Percentiles rank a stretch among this genome's conserved stretches.
Conservation (phyloP, 2,329 filamentous ascomycete genomes). For the Nannizziopsis barbatae region DNA sequence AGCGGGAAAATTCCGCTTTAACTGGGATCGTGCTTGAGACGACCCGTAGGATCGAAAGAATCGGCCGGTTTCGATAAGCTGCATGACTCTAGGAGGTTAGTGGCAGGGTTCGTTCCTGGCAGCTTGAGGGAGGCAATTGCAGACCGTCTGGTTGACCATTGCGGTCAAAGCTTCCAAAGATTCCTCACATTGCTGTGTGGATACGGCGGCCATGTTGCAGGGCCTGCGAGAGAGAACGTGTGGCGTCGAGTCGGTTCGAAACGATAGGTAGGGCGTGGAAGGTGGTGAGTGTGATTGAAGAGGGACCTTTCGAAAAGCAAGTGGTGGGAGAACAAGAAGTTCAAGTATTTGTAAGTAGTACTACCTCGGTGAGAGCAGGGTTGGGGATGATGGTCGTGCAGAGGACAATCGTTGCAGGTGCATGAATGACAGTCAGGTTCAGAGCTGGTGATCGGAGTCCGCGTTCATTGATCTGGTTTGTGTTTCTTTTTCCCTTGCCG, state of each 20-base stretch:
- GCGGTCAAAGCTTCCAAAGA: constrained; percentile 29
- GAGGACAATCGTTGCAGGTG: no score
- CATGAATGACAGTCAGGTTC: no score
- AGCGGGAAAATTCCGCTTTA: constrained; percentile 30
- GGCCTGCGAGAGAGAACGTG: no score
- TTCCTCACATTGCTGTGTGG: constrained; percentile 14
- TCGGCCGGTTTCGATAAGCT: constrained; percentile 34
- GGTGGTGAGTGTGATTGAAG: background rate
- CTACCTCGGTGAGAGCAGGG: no score
- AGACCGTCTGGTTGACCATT: constrained; percentile 30
- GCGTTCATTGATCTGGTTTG: no score
- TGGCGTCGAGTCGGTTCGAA: no score
- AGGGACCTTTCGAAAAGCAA: constrained; percentile 13
- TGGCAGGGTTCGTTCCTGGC: background rate
- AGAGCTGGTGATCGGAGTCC: no score
- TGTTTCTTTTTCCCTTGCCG: background rate
- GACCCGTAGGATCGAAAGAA: constrained; percentile 31
- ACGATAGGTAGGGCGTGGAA: no score
- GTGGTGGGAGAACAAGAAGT: no score
- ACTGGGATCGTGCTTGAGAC: constrained; percentile 24
- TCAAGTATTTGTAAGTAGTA: no score
- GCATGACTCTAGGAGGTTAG: background rate
- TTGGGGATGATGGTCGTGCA: no score
- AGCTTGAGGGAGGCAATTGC: background rate
- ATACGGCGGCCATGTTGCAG: background rate